phyloP scores from a whole-genome alignment of 108 stramenopile genomes.

The Mediolabrus comicus region DNA sequence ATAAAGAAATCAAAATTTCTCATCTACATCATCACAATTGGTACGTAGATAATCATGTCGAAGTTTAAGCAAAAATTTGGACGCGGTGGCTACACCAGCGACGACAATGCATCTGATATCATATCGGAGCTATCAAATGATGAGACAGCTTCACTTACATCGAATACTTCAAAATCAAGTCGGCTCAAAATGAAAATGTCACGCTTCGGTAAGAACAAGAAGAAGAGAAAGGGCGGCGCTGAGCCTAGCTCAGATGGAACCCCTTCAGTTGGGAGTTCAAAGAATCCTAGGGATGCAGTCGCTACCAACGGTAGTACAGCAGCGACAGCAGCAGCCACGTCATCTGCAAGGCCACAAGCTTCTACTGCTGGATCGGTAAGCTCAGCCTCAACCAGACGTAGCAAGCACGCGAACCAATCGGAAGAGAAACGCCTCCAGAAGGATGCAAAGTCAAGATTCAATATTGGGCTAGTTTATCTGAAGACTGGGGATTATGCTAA shows the following conservation, averaged over 20 bases:
- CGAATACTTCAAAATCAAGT: constrained; percentile 12
- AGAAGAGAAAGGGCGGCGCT: background rate
- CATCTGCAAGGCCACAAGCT: background rate
- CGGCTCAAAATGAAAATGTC: background rate
- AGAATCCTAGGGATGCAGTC: background rate
- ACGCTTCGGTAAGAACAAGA: constrained; percentile 4
- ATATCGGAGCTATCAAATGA: constrained; percentile 39
- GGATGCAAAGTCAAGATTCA: constrained; percentile 39
- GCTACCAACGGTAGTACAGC: no score
- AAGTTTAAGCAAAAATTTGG: background rate
- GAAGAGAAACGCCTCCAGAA: constrained; percentile 20
- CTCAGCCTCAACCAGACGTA: background rate
- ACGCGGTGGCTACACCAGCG: background rate
- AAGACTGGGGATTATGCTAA: constrained; percentile 40
- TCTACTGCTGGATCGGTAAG: constrained; percentile 5
- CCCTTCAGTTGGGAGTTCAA: background rate
- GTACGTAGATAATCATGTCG: constrained; percentile 1
- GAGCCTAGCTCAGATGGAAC: background rate
- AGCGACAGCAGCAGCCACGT: no score
- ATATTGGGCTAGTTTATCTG: constrained; percentile 42
- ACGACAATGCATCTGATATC: constrained; percentile 16
- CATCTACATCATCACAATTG: no score
- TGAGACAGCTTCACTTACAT: constrained; percentile 3
- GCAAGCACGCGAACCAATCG: background rate
- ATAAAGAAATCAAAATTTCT: no score